Evolutionary conservation across 176 grass and related monocot genomes (phyloP), one percentile per base, ranked within the genome.

Genomic region (Pharus latifolius): DNA sequence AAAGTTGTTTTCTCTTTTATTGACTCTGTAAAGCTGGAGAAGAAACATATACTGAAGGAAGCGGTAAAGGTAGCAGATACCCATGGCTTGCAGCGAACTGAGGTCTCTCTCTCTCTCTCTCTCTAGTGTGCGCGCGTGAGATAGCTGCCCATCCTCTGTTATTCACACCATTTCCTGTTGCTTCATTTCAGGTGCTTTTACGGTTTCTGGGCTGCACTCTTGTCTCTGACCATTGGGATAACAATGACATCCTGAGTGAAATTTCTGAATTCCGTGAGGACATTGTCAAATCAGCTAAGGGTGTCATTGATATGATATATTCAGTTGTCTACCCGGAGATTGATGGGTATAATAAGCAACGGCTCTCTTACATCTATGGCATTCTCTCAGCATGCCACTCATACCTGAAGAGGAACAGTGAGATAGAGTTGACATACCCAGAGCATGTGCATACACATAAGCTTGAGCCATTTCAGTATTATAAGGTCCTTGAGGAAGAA

Each of bases 401-500:
- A 16, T 83, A 80, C 73, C 66, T 93, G 72, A 87, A 79, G 77
- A 84, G 60, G 64, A 70, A 54, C 4, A 32, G 59, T 78, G 87
- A 92, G 56, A 73, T 80, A 29, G 81, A 85, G 67, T 63, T 83
- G 43, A 85, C 76, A 81, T 98, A 87, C 67, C 66, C 73, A 71
- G 83, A 85, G 28, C 82, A 83, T 60, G 83, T 81, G 18, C 89
- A 90, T 80, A 83, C 80, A 20, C 85, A 98, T 80, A 83, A 81
- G 46, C 72, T 93, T 25, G 94, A 98, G 47, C 83, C 69, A 34
- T 98, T 76, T 67, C 69, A 92, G 42, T 98, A 87, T 88, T 98
- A 98, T 60, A 90, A 88, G 82, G 78, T 90, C 37, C 89, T 98
- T 18, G 89, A 92, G 56, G 83, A 98, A 83, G 86, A 98, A 78